Percentiles rank a stretch among this genome's conserved stretches.
phyloP scores from a whole-genome alignment of 2,329 filamentous ascomycete genomes.

The Fusarium albidum region DNA sequence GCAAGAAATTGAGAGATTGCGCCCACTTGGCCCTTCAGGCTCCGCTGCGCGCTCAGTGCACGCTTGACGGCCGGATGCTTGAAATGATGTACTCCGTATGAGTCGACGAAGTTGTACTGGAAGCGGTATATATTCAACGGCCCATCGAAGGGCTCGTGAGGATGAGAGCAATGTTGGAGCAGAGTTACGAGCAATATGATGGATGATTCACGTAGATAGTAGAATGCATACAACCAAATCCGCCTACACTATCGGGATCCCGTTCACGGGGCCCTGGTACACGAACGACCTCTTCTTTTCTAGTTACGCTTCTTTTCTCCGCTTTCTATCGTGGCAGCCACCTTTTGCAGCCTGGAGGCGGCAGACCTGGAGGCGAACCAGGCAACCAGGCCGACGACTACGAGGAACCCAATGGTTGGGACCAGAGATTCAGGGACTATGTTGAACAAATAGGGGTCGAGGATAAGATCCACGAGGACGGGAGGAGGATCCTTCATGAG shows the following conservation, averaged over 20 bases:
- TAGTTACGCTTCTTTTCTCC: conserved; percentile 50
- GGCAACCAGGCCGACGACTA: conserved; percentile 62
- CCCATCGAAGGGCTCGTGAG: conserved; percentile 22
- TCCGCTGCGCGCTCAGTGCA: conserved; percentile 20
- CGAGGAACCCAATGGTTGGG: conserved; percentile 75
- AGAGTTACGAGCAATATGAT: conserved; percentile 31
- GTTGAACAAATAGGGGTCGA: conserved; percentile 87
- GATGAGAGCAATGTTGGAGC: conserved; percentile 26
- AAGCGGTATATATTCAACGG: conserved; percentile 25
- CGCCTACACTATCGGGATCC: conserved; percentile 25
- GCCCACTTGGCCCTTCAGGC: conserved; percentile 14
- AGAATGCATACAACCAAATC: conserved; percentile 36
- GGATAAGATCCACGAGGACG: conserved; percentile 81
- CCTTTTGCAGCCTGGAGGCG: conserved; percentile 38
- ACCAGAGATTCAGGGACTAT: conserved; percentile 80
- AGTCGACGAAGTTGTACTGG: conserved; percentile 14
- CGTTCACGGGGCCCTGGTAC: conserved; percentile 18
- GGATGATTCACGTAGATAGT: conserved; percentile 42
- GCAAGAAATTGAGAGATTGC: conserved; percentile 26
- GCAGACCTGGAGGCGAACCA: conserved; percentile 53
- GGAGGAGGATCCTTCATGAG: conserved; percentile 80
- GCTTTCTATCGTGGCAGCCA: conserved; percentile 37
- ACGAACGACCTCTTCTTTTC: conserved; percentile 12
- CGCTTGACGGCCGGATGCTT: conserved; percentile 17
- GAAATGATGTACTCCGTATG: conserved; percentile 11